Evolutionary conservation across 2,329 filamentous ascomycete genomes (phyloP).

Genomic region (Westerdykella aurantiaca): DNA sequence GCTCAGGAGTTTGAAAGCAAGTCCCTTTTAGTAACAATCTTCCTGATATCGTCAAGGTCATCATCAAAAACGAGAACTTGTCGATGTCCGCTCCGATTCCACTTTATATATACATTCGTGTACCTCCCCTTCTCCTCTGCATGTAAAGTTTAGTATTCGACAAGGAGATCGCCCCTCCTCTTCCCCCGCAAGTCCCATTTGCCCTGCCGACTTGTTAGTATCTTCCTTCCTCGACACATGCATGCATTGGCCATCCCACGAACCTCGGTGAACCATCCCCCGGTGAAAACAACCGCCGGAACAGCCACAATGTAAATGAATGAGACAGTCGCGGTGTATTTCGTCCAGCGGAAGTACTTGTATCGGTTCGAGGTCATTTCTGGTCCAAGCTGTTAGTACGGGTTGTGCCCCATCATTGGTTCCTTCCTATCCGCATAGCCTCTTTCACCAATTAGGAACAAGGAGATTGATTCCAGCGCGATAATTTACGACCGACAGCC

Average conservation of each 20-base stretch:
- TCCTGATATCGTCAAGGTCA: not conserved
- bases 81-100: not conserved
- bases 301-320: slow-evolving; percentile 71
- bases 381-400: slow-evolving; percentile 35
- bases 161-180: slow-evolving; percentile 76
- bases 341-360: slow-evolving; percentile 94
- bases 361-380: slow-evolving; percentile 79
- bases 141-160: slow-evolving; percentile 58
- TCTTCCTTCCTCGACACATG: slow-evolving; percentile 6
- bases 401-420: not conserved
- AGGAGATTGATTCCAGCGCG: not conserved
- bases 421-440: not conserved
- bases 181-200: slow-evolving; percentile 82
- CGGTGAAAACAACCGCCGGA: slow-evolving; percentile 62
- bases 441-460: not conserved
- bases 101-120: slow-evolving; percentile 12
- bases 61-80: not conserved
- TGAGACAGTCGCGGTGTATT: slow-evolving; percentile 71
- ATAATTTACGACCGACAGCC: slow-evolving; percentile 1
- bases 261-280: slow-evolving; percentile 81
- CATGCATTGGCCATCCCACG: slow-evolving; percentile 39
- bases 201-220: slow-evolving; percentile 53
- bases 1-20: no score
- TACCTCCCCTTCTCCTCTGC: not conserved
- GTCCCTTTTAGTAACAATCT: no score